Conservation (phyloP, 192 early-diverging fungal species). For the Thoreauomyces humboldtii region DNA sequence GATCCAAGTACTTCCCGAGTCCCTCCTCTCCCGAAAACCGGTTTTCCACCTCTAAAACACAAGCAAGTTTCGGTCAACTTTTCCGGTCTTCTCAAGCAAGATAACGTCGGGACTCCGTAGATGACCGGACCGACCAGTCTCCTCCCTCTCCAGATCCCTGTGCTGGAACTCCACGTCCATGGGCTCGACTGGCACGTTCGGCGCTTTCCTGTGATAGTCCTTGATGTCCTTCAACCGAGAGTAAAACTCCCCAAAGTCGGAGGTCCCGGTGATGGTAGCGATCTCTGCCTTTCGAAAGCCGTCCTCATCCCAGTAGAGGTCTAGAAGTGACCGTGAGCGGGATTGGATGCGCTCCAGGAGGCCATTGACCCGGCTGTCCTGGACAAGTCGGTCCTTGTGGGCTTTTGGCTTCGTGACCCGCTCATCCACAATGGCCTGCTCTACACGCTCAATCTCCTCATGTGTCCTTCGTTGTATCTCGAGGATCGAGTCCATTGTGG, state of each 20-base stretch:
- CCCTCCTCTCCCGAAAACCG: slow-evolving; percentile 93
- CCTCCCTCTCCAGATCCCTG: slow-evolving; percentile 48
- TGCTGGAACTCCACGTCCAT: slow-evolving; percentile 76
- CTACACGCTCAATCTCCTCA: slow-evolving; percentile 92
- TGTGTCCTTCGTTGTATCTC: slow-evolving; percentile 74
- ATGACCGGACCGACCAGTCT: slow-evolving; percentile 6
- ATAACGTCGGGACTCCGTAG: background rate
- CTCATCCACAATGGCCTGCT: slow-evolving; percentile 80
- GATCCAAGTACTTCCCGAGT: slow-evolving; percentile 79
- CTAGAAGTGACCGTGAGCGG: slow-evolving; percentile 59
- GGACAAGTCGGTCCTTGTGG: slow-evolving; percentile 76
- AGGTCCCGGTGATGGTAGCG: slow-evolving; percentile 60
- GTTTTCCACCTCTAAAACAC: slow-evolving; percentile 67
- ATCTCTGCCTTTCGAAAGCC: slow-evolving; percentile 66
- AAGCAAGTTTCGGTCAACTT: background rate
- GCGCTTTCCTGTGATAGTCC: slow-evolving; percentile 74
- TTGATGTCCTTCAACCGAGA: slow-evolving; percentile 76
- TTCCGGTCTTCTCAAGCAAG: background rate
- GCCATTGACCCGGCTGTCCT: slow-evolving; percentile 74
- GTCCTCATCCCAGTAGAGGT: slow-evolving; percentile 69
- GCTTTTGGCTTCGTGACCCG: slow-evolving; percentile 70
- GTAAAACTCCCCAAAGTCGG: slow-evolving; percentile 84
- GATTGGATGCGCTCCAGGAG: slow-evolving; percentile 67
- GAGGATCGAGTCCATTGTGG: slow-evolving; percentile 50
- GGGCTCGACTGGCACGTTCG: slow-evolving; percentile 72